Conservation (phyloP, 1,284 basidiomycete genomes). For the Inonotus hispidus region DNA sequence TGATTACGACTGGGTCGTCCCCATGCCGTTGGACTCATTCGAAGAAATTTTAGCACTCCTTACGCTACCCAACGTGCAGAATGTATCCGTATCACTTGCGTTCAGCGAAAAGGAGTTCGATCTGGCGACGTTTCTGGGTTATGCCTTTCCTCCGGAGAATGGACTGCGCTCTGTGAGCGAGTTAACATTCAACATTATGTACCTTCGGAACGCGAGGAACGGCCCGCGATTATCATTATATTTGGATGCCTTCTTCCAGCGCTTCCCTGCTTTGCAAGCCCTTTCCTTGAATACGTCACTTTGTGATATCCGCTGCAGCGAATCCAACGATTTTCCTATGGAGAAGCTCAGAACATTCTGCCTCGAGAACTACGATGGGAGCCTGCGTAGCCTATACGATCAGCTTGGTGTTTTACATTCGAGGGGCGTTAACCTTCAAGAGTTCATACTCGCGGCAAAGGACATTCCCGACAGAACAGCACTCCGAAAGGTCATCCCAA, state of each 20-base stretch:
- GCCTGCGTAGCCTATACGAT: no score
- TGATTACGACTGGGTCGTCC: no score
- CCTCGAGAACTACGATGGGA: no score
- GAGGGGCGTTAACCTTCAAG: no score
- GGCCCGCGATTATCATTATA: not conserved
- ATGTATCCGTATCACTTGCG: not conserved
- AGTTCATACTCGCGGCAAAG: no score
- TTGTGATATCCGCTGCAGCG: no score
- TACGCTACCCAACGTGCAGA: not conserved
- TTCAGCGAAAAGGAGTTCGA: not conserved
- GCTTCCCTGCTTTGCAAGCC: not conserved
- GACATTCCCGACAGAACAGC: no score
- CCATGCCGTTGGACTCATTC: not conserved
- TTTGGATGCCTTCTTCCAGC: not conserved
- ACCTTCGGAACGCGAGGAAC: no score
- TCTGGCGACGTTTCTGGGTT: not conserved
- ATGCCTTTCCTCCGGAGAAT: not conserved
- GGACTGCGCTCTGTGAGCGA: not conserved
- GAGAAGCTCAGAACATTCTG: no score
- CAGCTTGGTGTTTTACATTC: no score
- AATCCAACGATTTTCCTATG: no score
- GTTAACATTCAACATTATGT: not conserved
- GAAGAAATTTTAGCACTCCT: not conserved
- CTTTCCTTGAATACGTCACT: not conserved
- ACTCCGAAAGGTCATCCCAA: no score